Base-by-base conservation (phyloP, 768 basidiomycete species). In the Cystobasidium ongulense region DNA sequence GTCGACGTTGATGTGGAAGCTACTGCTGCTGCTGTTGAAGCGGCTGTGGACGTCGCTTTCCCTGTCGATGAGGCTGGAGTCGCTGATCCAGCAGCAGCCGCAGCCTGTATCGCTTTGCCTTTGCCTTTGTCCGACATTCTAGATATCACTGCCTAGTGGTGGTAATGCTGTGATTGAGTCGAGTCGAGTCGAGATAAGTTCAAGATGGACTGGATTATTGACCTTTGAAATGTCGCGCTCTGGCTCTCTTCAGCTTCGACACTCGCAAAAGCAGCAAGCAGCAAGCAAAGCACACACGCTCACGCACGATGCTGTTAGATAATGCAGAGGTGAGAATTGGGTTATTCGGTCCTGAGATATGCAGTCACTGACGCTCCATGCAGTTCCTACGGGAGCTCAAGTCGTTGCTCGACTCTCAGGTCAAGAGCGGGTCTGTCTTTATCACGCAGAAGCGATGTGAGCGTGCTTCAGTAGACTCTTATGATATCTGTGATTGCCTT, bases 361-460 rank as follows among this genome's bases (percentile, higher is more conserved):
- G 35, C 36, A 4, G 18, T 41, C 18, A 18, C 23, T 64, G 33
- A 43, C 11, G 33, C 38, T 35, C 4, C 18, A 7, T 27, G 3
- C 70, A 72, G 70, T 72, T 72, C 70, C 70, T 72, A 38, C 53
- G 35, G 31, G 31, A 59, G 33, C 54, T 72, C 54, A 33, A 72
- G 41, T n/a, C 53, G 21, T 38, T 72, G 54, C 43, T 72, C 18
- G 70, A 72, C 18, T 35, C 70, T 25, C 70, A 61, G 35, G 57
- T 17, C 31, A 53, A 50, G 57, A 39, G 35, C 43, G 70, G 70
- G n/a, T 61, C 54, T 36, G 70, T 72, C 70, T 72, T 72, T 36
- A 23, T 59, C 43, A 72, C 53, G 18, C 23, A 72, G 36, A 72
- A 61, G 57, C 54, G 57, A 38, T 72, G 70, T 61, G 31, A 17